phyloP scores from a whole-genome alignment of 345 rosid species.

The Populus deltoides region DNA sequence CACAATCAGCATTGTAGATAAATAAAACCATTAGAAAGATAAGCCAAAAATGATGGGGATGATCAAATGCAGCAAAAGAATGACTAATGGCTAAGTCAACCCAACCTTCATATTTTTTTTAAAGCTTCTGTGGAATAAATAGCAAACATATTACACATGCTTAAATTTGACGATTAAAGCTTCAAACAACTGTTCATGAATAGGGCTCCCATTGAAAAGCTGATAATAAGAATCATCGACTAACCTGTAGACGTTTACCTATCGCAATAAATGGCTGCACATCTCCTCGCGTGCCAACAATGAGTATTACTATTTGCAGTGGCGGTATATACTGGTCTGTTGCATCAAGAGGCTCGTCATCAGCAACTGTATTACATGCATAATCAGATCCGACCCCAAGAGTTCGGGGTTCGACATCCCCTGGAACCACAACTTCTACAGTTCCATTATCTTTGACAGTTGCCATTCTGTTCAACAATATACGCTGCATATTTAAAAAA shows the following conservation, averaged over 20 bases:
- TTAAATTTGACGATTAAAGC: background rate
- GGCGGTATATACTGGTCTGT: constrained; percentile 68
- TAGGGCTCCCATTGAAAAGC: background rate
- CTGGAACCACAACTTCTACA: constrained; percentile 85
- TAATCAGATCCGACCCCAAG: constrained; percentile 37
- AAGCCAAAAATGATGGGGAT: background rate
- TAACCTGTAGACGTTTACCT: constrained; percentile 65
- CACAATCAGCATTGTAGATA: background rate
- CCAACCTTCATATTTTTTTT: background rate
- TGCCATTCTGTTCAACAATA: constrained; percentile 82
- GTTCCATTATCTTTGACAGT: constrained; percentile 96
- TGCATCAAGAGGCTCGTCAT: constrained; percentile 66
- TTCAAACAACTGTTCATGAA: background rate
- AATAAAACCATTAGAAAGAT: background rate
- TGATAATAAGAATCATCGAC: constrained; percentile 47
- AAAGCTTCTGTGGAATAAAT: background rate
- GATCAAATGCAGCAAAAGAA: background rate
- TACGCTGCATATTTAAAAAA: constrained; percentile 52
- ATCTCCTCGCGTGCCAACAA: constrained; percentile 57
- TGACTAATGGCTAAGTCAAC: background rate
- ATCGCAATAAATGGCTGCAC: constrained; percentile 69
- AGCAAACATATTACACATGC: background rate
- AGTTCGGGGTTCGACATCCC: constrained; percentile 59
- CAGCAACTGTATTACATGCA: constrained; percentile 31
- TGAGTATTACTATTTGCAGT: constrained; percentile 47